phyloP scores from a whole-genome alignment of 345 rosid genomes.

The Lumnitzera racemosa region DNA sequence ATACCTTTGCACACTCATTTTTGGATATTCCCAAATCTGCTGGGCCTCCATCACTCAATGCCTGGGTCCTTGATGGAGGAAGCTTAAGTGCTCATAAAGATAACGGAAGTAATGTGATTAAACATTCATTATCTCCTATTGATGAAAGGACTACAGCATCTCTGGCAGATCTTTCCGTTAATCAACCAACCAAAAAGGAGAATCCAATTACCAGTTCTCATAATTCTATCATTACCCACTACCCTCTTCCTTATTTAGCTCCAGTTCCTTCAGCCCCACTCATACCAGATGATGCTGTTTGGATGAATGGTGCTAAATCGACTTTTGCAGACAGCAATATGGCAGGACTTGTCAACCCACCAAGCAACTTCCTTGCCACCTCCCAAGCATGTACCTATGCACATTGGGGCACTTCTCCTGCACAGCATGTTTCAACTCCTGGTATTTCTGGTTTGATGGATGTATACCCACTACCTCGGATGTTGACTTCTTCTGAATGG shows the following conservation, averaged over 20 bases:
- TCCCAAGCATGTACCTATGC: conserved; percentile 24
- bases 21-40: conserved; percentile 40
- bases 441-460: conserved; percentile 27
- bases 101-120: conserved; percentile 23
- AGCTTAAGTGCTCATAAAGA: conserved; percentile 29
- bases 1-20: conserved; percentile 13
- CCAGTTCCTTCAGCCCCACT: conserved; percentile 85
- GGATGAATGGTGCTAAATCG: conserved; percentile 35
- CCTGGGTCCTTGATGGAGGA: conserved; percentile 61
- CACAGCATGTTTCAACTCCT: conserved; percentile 19
- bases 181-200: conserved; percentile 8
- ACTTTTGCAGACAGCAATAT: conserved; percentile 10
- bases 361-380: conserved; percentile 25
- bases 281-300: conserved; percentile 68
- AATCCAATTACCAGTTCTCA: conserved; percentile 19
- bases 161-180: conserved; percentile 43
- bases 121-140: conserved; percentile 36
- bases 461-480: conserved; percentile 35
- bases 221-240: conserved; percentile 17
- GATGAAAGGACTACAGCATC: conserved; percentile 50
- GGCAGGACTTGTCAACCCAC: conserved; percentile 18
- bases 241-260: conserved; percentile 40
- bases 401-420: conserved; percentile 23
- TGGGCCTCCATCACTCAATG: conserved; percentile 80
- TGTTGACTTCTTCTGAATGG: conserved; percentile 88